phyloP scores from a whole-genome alignment of 2,329 filamentous ascomycete species.

The Fusarium annulatum region DNA sequence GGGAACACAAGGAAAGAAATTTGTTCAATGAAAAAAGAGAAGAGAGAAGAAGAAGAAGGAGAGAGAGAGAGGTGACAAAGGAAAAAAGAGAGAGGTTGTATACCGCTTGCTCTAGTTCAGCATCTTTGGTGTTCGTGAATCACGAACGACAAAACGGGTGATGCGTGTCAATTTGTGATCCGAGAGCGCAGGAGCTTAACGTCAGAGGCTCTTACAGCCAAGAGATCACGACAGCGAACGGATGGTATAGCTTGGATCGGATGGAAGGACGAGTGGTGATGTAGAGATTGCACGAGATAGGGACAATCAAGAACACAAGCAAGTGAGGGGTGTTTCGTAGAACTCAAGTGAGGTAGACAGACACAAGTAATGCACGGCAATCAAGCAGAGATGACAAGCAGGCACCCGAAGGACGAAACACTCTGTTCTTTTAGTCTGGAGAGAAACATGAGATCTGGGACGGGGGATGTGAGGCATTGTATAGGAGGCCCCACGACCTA shows the following conservation, averaged over 20 bases:
- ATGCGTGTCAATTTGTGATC: slow-evolving; percentile 29
- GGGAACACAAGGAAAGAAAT: slow-evolving; percentile 34
- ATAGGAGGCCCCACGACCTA: slow-evolving; percentile 34
- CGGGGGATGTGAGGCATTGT: slow-evolving; percentile 21
- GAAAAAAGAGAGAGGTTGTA: slow-evolving; percentile 31
- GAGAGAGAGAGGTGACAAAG: slow-evolving; percentile 22
- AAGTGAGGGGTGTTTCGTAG: slow-evolving; percentile 4
- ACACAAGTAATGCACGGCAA: slow-evolving; percentile 28
- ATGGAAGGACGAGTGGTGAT: slow-evolving; percentile 43
- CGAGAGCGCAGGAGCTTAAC: slow-evolving; percentile 24
- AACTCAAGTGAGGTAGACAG: background rate
- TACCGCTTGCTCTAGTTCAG: slow-evolving; percentile 35
- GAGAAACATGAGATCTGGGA: slow-evolving; percentile 34
- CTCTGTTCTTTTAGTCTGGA: slow-evolving; percentile 19
- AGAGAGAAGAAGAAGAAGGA: slow-evolving; percentile 19
- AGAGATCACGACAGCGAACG: slow-evolving; percentile 39
- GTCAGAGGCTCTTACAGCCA: slow-evolving; percentile 22
- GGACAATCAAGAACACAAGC: slow-evolving; percentile 38
- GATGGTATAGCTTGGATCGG: slow-evolving; percentile 13
- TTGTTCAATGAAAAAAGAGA: slow-evolving; percentile 21
- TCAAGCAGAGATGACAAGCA: slow-evolving; percentile 31
- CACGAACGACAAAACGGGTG: slow-evolving; percentile 37
- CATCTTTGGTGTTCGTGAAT: slow-evolving; percentile 44
- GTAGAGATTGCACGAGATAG: slow-evolving; percentile 35
- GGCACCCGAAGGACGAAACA: slow-evolving; percentile 40